Evolutionary conservation across 2,329 filamentous ascomycete species (phyloP), one percentile per base, ranked within the genome.

Genomic region (Trichoderma sp.): DNA sequence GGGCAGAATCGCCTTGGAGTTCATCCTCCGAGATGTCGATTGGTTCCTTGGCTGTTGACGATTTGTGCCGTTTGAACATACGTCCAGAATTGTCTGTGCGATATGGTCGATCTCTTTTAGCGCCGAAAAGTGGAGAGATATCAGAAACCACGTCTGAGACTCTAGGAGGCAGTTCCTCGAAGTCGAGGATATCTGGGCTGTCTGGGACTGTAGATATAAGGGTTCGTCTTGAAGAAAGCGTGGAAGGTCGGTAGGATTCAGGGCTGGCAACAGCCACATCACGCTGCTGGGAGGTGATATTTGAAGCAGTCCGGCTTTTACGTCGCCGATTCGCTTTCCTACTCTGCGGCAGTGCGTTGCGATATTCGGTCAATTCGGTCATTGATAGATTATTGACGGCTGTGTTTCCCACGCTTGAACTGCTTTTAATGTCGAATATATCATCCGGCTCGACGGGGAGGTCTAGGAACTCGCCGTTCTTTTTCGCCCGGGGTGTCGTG

Each of bases 11-110:
- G 25, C 32, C 68, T 25, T 72, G 52, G 13, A 79, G 71, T 68
- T 79, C 77, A 59, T 79, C 78, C 32, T 76, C 76, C 2, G 73
- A 77, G 0, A 57, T 67, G 2, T 74, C 69, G 19, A 71, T 69
- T 2, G 69, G 54, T 27, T 74, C 70, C 12, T 39, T 48, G 15
- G n/a, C 5, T 6, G 54, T 56, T 10, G 45, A 35, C 29, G 50
- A n/a, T 53, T 65, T 70, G 1, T 57, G 48, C 7, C 68, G 69
- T 50, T 74, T 75, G 57, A 71, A 32, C 42, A 63, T 67, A n/a
- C 70, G 68, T 12, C 63, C 68, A 5, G n/a, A 42, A 9, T 32
- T 34, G 35, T 70, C 67, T n/a, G 39, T 52, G 17, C 19, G 58
- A 27, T 25, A 12, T 13, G 66, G 25, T 19, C 70, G 50, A 27